These are phyloP conservation scores for Acrocalymma vagum DNA, from an alignment of 2,329 filamentous ascomycete species.

Conservation along the genomic window DNA sequence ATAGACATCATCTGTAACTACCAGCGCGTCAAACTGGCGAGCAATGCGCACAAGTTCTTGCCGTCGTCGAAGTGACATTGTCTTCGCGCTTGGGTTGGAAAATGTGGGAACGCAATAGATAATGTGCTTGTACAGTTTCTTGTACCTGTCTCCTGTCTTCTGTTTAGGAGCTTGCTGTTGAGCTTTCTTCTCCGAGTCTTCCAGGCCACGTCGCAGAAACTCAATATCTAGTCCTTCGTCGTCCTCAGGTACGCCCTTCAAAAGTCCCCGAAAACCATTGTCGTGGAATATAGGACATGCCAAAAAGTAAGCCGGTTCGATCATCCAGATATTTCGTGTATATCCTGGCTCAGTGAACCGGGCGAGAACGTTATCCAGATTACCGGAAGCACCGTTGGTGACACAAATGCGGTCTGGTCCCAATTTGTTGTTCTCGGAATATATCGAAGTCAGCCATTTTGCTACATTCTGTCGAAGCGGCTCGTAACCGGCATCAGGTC, in stretches of 20 bases:
- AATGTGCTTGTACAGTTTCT: slow-evolving; percentile 81
- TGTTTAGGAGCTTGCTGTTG: slow-evolving; percentile 47
- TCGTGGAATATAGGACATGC: slow-evolving; percentile 82
- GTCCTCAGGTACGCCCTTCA: slow-evolving; percentile 78
- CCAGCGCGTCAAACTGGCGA: slow-evolving; percentile 75
- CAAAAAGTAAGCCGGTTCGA: slow-evolving; percentile 80
- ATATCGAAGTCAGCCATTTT: slow-evolving; percentile 70
- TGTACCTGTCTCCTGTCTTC: slow-evolving; percentile 65
- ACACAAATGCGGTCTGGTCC: slow-evolving; percentile 72
- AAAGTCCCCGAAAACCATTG: slow-evolving; percentile 70
- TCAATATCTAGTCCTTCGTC: slow-evolving; percentile 75
- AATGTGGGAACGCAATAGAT: slow-evolving; percentile 88
- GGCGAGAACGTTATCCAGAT: slow-evolving; percentile 74
- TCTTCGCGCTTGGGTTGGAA: slow-evolving; percentile 82
- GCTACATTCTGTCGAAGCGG: slow-evolving; percentile 74
- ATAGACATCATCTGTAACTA: slow-evolving; percentile 66
- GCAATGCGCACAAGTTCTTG: slow-evolving; percentile 74
- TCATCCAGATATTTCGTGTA: slow-evolving; percentile 79
- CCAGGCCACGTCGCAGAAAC: slow-evolving; percentile 59
- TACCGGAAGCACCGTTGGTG: slow-evolving; percentile 82
- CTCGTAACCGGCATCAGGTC: slow-evolving; percentile 75
- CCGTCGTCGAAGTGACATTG: slow-evolving; percentile 74
- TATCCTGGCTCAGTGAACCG: slow-evolving; percentile 78
- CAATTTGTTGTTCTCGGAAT: slow-evolving; percentile 53
- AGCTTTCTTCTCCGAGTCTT: slow-evolving; percentile 52